Evolutionary conservation across 305 asterid genomes (phyloP).

Genomic region (Ilex paraguariensis): DNA sequence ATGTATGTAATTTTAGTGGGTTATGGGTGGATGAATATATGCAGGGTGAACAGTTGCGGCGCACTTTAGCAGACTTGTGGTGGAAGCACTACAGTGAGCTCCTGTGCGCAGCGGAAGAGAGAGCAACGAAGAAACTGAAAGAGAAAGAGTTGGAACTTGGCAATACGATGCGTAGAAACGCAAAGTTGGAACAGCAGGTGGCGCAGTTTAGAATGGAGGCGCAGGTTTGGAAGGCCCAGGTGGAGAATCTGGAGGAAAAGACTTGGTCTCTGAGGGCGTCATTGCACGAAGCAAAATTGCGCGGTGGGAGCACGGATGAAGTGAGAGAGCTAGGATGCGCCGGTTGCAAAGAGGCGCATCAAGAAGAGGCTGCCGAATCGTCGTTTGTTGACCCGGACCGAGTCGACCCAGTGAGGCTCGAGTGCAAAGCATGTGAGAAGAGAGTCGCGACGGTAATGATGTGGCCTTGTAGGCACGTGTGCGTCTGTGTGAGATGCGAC

Average conservation of each 20-base stretch:
- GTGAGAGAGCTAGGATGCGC: background rate
- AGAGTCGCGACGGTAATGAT: conserved; percentile 33
- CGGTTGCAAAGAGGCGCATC: conserved; percentile 7
- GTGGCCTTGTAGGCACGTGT: conserved; percentile 61
- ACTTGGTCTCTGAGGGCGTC: background rate
- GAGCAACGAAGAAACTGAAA: conserved; percentile 22
- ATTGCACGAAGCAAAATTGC: conserved; percentile 10
- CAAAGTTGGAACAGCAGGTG: conserved; percentile 14
- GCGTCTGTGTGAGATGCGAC: conserved; percentile 38
- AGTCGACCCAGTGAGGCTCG: conserved; percentile 15
- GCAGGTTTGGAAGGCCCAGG: conserved; percentile 4
- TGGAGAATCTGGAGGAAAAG: conserved; percentile 15
- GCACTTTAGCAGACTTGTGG: conserved; percentile 10
- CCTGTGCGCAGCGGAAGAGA: conserved; percentile 19
- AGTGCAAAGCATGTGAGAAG: conserved; percentile 31
- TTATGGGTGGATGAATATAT: background rate
- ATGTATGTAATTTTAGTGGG: too few species aligned
- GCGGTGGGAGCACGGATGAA: background rate
- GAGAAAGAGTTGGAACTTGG: conserved; percentile 21
- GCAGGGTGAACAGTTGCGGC: conserved; percentile 33
- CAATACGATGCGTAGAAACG: background rate
- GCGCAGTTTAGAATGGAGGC: conserved; percentile 19
- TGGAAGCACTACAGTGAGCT: conserved; percentile 12
- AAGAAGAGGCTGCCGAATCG: conserved; percentile 34
- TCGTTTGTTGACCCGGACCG: conserved; percentile 21